phyloP scores from a whole-genome alignment of 768 basidiomycete species.

The Mycena metata region DNA sequence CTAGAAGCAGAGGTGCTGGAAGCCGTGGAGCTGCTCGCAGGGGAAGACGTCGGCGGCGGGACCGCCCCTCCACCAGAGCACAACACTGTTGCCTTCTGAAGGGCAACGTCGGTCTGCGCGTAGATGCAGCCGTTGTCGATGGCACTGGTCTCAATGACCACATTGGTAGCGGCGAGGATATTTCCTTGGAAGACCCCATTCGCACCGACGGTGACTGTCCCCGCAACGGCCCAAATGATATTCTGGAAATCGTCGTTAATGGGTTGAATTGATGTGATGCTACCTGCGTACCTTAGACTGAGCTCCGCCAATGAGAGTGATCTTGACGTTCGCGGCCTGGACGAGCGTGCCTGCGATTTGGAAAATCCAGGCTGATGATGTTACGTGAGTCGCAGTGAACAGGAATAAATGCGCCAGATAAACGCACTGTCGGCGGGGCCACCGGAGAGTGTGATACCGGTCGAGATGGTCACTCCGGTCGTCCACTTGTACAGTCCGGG shows the following conservation, averaged over 20 bases:
- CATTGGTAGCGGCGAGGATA: constrained; percentile 11
- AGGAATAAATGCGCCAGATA: neutral
- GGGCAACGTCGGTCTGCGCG: neutral
- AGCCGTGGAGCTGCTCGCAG: neutral
- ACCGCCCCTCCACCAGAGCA: neutral
- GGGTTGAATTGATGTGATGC: too few relatives aligned
- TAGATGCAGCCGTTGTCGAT: constrained; percentile 1
- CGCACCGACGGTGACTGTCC: constrained; percentile 8
- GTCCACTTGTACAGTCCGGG: constrained; percentile 22
- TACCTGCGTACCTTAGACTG: too few relatives aligned
- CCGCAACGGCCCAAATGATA: constrained; percentile 18
- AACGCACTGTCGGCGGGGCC: constrained; percentile 19
- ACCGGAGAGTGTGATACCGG: constrained; percentile 11
- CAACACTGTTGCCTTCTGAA: constrained; percentile 13
- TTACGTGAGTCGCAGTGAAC: neutral
- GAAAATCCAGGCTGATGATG: constrained; percentile 16
- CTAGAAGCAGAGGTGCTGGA: too few relatives aligned
- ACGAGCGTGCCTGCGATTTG: constrained; percentile 13
- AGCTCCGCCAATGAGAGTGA: constrained; percentile 11
- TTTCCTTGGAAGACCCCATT: constrained; percentile 11
- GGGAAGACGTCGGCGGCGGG: constrained; percentile 14
- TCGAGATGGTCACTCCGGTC: constrained; percentile 14
- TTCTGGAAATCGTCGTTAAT: too few relatives aligned
- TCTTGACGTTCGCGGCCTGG: constrained; percentile 7
- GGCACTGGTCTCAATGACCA: neutral